These are phyloP conservation scores for Fusarium verticillioides DNA, from an alignment of 2,329 filamentous ascomycete species.

Conservation along the genomic window DNA sequence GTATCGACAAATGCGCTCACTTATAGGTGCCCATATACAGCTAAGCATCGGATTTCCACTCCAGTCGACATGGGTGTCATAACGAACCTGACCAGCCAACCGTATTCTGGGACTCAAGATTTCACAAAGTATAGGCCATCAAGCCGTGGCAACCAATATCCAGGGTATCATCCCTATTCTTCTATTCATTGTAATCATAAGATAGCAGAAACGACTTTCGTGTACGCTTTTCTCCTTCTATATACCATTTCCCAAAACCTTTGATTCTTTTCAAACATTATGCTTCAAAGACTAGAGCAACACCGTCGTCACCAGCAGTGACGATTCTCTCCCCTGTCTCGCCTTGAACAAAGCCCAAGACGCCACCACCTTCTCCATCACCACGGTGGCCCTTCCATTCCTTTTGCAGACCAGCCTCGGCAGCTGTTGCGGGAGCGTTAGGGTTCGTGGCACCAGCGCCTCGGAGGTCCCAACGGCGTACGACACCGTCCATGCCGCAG, in stretches of 20 bases:
- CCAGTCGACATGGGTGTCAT: neutral
- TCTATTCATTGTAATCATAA: slow-evolving; percentile 44
- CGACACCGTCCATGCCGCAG: slow-evolving; percentile 91
- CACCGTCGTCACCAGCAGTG: slow-evolving; percentile 89
- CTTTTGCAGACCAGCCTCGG: slow-evolving; percentile 74
- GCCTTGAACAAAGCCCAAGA: slow-evolving; percentile 90
- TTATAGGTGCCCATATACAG: neutral
- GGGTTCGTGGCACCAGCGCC: slow-evolving; percentile 53
- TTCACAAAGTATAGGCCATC: neutral
- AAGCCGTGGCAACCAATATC: slow-evolving; percentile 7
- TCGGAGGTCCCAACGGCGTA: slow-evolving; percentile 86
- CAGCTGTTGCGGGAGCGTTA: slow-evolving; percentile 49
- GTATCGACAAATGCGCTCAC: neutral
- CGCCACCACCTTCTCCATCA: slow-evolving; percentile 85
- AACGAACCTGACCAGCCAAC: neutral
- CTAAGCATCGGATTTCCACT: neutral
- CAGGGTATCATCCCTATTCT: slow-evolving; percentile 38
- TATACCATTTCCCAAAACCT: slow-evolving; percentile 13
- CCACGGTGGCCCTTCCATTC: slow-evolving; percentile 94
- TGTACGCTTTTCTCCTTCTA: slow-evolving; percentile 27
- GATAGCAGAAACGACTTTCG: slow-evolving; percentile 33
- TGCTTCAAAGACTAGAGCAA: slow-evolving; percentile 76
- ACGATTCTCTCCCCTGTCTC: slow-evolving; percentile 78
- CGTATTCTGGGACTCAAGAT: neutral
- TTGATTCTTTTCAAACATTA: slow-evolving; percentile 18